These are phyloP conservation scores for Yamadazyma membranifaciens DNA, from an alignment of 1,139 yeast genomes.

Conservation along the genomic window DNA sequence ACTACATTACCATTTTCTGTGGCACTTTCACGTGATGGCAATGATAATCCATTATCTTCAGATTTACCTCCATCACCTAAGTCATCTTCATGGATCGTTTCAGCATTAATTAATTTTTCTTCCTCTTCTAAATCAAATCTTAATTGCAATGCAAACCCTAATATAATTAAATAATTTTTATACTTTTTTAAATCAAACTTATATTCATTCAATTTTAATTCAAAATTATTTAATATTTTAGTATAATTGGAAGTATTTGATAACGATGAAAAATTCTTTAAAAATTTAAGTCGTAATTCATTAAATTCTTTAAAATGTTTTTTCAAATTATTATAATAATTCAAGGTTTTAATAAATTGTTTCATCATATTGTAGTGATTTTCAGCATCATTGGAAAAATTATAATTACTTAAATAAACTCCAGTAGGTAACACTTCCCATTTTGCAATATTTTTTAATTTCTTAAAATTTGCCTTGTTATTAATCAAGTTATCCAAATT, in stretches of 20 bases:
- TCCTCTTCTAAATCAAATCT: conserved; percentile 43
- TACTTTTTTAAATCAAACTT: conserved; percentile 45
- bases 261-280: conserved; percentile 27
- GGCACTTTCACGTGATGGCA: neutral
- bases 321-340: conserved; percentile 43
- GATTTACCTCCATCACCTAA: neutral
- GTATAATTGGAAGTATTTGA: conserved; percentile 35
- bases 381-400: conserved; percentile 17
- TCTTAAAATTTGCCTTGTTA: conserved; percentile 34
- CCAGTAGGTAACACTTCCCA: conserved; percentile 47
- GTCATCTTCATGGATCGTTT: conserved; percentile 4
- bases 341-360: conserved; percentile 44
- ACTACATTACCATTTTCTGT: neutral
- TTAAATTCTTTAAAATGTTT: conserved; percentile 36
- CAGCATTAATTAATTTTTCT: conserved; percentile 16
- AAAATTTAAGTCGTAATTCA: conserved; percentile 30
- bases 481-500: conserved; percentile 38
- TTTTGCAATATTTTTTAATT: conserved; percentile 32
- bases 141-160: conserved; percentile 49
- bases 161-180: conserved; percentile 43
- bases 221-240: conserved; percentile 37
- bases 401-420: conserved; percentile 38
- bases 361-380: conserved; percentile 46
- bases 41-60: neutral
- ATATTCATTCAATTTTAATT: conserved; percentile 40